Evolutionary conservation across 371 early-diverging fungal genomes (phyloP), one percentile per base, ranked within the genome.

Genomic region (Sporodiniella umbellata): DNA sequence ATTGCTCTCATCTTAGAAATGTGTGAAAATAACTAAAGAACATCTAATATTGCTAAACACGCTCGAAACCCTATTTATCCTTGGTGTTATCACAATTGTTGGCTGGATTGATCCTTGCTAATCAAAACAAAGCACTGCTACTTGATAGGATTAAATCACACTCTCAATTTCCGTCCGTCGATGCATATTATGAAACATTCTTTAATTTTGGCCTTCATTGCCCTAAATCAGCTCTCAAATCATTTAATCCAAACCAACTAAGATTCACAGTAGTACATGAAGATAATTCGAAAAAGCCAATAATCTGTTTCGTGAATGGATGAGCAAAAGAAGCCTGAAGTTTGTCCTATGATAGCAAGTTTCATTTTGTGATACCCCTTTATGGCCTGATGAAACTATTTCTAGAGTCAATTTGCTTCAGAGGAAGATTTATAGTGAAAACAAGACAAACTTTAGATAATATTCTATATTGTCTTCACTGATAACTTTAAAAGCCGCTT

Each of bases 61-160:
- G 31, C 38, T 45, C 37, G 26, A 37, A 44, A 14, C 46, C 46
- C 35, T 53, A 39, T 23, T 25, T 53, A 35, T 53, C 33, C 46
- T 37, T 53, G 45, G 37, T 25, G 26, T 45, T 44, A 44, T 53
- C 46, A 26, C 57, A 56, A 53, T 43, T 57, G 33, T 42, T 65
- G 33, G 58, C 28, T 38, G 58, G 58, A 39, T 33, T 52, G 30
- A 57, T 65, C 40, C 31, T 57, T 46, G 37, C 51, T 5, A 53
- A 60, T 53, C 35, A 49, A 31, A 60, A 33, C 24, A 38, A 53
- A 53, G 53, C 31, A 10, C 53, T 46, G 8, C 24, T 53, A 12
- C 10, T 53, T 25, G 46, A 53, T 44, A 46, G 53, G 35, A 44
- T 53, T 26, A 42, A 53, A 44, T 53, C 53, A n/a, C 40, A 45